phyloP scores from a whole-genome alignment of 2,329 filamentous ascomycete genomes.

The Exophiala mesophila region DNA sequence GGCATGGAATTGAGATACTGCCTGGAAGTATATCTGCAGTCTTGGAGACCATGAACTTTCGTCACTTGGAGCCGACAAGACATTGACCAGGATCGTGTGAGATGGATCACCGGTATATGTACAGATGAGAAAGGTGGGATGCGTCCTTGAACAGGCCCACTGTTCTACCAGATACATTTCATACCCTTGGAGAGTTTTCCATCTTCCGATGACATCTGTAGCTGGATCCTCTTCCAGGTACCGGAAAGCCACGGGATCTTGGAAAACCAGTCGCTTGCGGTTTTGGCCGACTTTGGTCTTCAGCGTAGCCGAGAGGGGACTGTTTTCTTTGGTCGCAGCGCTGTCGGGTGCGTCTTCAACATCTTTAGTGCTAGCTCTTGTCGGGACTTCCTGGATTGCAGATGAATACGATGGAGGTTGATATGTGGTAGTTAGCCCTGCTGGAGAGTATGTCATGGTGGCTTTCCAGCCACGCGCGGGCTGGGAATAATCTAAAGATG shows the following conservation, averaged over 20 bases:
- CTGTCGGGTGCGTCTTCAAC: slow-evolving; percentile 4
- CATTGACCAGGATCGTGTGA: slow-evolving; percentile 71
- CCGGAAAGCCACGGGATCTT: slow-evolving; percentile 61
- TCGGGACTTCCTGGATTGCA: slow-evolving; percentile 8
- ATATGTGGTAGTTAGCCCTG: slow-evolving; percentile 10
- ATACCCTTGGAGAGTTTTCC: slow-evolving; percentile 69
- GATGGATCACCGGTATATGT: slow-evolving; percentile 86
- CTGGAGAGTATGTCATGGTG: slow-evolving; percentile 5
- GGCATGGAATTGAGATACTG: slow-evolving; percentile 79
- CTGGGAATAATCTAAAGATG: too few relatives aligned
- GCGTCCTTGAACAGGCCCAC: slow-evolving; percentile 88
- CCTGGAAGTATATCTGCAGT: slow-evolving; percentile 77
- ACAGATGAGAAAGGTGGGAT: slow-evolving; percentile 85
- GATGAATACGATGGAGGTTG: slow-evolving; percentile 8
- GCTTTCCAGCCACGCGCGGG: too few relatives aligned
- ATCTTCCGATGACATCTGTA: slow-evolving; percentile 69
- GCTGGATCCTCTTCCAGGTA: slow-evolving; percentile 82
- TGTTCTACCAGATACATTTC: slow-evolving; percentile 94
- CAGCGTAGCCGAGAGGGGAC: neutral
- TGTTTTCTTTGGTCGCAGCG: neutral
- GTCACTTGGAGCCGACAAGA: slow-evolving; percentile 76
- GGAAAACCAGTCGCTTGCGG: slow-evolving; percentile 53
- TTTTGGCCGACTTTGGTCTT: slow-evolving; percentile 27
- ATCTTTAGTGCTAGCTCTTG: slow-evolving; percentile 14
- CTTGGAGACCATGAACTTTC: slow-evolving; percentile 74